A percentile compares a stretch with the other conserved stretches of the same genome.
Evolutionary conservation across 805 yeast genomes (phyloP).

Genomic region (Saccharomycopsis lassenensis): DNA sequence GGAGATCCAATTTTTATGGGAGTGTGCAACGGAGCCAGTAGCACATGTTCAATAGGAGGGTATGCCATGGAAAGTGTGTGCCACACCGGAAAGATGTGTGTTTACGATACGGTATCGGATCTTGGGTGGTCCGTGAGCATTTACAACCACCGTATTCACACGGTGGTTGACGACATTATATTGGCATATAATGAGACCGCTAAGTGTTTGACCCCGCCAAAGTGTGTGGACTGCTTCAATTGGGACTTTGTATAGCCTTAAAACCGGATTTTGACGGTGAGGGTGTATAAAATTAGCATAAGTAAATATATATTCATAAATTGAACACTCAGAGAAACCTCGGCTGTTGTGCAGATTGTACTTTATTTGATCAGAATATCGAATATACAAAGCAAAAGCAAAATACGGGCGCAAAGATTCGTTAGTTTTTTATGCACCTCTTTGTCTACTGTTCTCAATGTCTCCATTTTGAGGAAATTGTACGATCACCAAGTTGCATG

Average conservation of each 20-base stretch:
- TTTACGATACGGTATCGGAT: conserved; percentile 83
- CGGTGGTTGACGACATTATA: conserved; percentile 77
- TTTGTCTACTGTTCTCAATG: too few relatives aligned
- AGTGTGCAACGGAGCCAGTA: conserved; percentile 87
- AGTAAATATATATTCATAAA: too few relatives aligned
- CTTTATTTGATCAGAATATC: too few relatives aligned
- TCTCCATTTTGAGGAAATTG: too few relatives aligned
- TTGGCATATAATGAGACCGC: conserved; percentile 69
- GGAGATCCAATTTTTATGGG: conserved; percentile 98
- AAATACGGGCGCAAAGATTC: too few relatives aligned
- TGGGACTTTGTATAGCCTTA: conserved; percentile 86
- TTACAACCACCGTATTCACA: conserved; percentile 81
- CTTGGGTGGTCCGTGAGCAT: conserved; percentile 85
- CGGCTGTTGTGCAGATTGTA: too few relatives aligned
- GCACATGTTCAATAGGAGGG: conserved; percentile 83
- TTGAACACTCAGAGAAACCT: too few relatives aligned
- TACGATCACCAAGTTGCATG: too few relatives aligned
- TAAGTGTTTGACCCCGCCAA: conserved; percentile 58
- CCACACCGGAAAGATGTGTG: conserved; percentile 80
- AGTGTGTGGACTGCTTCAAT: conserved; percentile 82
- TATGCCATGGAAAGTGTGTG: conserved; percentile 96
- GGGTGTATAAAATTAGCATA: too few relatives aligned
- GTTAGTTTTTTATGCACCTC: too few relatives aligned
- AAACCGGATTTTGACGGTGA: too few relatives aligned
- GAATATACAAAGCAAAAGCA: too few relatives aligned